Conservation (phyloP, 2,329 filamentous ascomycete genomes). For the Penicillium sp. region DNA sequence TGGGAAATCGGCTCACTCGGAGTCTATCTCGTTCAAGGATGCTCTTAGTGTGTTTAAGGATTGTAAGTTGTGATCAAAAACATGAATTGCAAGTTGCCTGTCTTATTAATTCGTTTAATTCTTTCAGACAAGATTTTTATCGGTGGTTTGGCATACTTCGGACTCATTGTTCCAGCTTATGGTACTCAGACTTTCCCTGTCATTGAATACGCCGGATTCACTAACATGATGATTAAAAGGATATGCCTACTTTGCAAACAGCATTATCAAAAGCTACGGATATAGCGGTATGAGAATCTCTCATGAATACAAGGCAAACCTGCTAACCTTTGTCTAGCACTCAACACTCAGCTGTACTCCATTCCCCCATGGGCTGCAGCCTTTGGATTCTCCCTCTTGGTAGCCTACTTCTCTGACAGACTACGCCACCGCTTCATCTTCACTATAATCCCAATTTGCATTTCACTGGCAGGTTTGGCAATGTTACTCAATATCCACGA, state of each 20-base stretch:
- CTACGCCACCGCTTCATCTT: conserved; percentile 71
- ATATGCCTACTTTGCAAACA: conserved; percentile 73
- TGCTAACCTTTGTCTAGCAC: conserved; percentile 28
- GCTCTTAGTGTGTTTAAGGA: conserved; percentile 65
- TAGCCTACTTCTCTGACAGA: conserved; percentile 70
- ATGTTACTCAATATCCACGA: conserved; percentile 71
- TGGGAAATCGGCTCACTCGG: conserved; percentile 62
- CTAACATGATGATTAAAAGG: conserved; percentile 24
- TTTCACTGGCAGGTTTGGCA: conserved; percentile 70
- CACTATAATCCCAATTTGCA: conserved; percentile 61
- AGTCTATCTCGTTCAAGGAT: conserved; percentile 57
- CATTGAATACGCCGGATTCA: background rate
- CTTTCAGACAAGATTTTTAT: conserved; percentile 60
- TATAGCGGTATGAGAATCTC: conserved; percentile 46
- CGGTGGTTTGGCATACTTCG: conserved; percentile 77
- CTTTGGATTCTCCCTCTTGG: conserved; percentile 72
- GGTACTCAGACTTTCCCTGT: conserved; percentile 30
- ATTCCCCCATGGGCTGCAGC: conserved; percentile 64
- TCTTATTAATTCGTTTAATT: conserved; percentile 15
- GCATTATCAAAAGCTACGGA: conserved; percentile 65
- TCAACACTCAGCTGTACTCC: conserved; percentile 49
- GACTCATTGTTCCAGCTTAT: conserved; percentile 72
- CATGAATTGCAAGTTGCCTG: background rate
- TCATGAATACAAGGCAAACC: background rate
- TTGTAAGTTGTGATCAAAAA: conserved; percentile 33